Evolutionary conservation across 768 basidiomycete genomes (phyloP), one percentile per base, ranked within the genome.

Genomic region (Trametopsis cervina): DNA sequence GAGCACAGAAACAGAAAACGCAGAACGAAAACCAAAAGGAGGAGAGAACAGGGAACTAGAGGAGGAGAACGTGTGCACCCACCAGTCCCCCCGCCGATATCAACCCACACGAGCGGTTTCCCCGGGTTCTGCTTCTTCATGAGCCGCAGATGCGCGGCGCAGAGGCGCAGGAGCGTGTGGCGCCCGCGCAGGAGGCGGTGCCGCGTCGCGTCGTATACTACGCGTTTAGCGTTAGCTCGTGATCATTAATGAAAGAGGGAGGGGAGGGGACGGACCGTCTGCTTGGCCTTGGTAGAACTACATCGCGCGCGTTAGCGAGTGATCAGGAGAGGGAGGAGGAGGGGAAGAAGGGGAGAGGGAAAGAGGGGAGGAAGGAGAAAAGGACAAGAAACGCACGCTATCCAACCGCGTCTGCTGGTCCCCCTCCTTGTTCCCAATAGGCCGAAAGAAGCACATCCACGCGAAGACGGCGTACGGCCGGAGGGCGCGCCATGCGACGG

Each of bases 31-130:
- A 9, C 39, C 21, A 22, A n/a, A 18, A 40, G 21, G 18, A 40
- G 18, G 39, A 43, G 42, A 23, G 10, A 24, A 23, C 10, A 26
- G 23, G n/a, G 42, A 9, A 24, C 15, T 10, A 43, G 9, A 36
- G 4, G 46, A 26, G 26, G 2, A 44, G 40, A 21, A 38, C 59
- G 44, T 37, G n/a, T n/a, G n/a, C n/a, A n/a, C n/a, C n/a, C n/a
- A 74, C 77, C 77, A 11, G 85, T 87, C 22, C 85, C 86, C 25
- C 85, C 86, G 13, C 85, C 84, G 47, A 89, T 78, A 59, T 89
- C 86, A 15, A 89, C 72, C 86, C 86, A 89, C 12, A 89, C 72
- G 15, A 85, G 72, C 12, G 70, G 69, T 58, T 75, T 73, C 0
- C 66, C 61, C 0, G 72, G 69, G 4, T 69, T 54, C 21, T 58